These are phyloP conservation scores for Sordariomycetes sp. DNA, from an alignment of 2,329 filamentous ascomycete genomes.

Conservation along the genomic window DNA sequence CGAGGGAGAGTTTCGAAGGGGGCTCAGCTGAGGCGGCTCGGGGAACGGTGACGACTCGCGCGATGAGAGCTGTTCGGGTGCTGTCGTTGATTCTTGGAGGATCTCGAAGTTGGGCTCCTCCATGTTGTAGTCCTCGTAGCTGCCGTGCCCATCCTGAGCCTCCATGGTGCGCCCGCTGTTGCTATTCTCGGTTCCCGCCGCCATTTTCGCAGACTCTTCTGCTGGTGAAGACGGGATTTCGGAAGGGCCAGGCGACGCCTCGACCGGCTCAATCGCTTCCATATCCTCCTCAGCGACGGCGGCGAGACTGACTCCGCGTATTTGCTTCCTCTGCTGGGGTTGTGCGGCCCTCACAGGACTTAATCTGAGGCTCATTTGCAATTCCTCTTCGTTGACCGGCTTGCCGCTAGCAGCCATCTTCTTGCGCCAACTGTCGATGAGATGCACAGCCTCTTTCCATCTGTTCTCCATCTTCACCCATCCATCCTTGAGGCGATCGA, in stretches of 20 bases:
- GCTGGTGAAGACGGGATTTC: no score
- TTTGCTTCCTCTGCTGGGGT: conserved; percentile 34
- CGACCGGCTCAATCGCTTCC: conserved; percentile 13
- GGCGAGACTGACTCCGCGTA: conserved; percentile 27
- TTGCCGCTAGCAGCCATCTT: conserved; percentile 65
- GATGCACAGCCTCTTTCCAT: conserved; percentile 79
- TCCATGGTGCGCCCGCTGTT: neutral
- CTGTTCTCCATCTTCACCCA: conserved; percentile 91
- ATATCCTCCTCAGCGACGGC: conserved; percentile 39
- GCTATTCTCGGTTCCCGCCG: conserved; percentile 10
- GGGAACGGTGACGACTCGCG: conserved; percentile 36
- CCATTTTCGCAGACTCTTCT: conserved; percentile 8
- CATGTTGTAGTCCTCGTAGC: conserved; percentile 36
- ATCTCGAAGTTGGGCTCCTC: conserved; percentile 36
- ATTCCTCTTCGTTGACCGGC: conserved; percentile 58
- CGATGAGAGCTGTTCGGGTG: conserved; percentile 12
- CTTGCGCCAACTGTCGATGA: conserved; percentile 89
- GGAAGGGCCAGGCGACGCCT: conserved; percentile 17
- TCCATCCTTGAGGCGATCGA: conserved; percentile 68
- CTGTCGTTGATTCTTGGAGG: conserved; percentile 31
- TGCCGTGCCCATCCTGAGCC: conserved; percentile 16
- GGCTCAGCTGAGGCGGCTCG: conserved; percentile 36
- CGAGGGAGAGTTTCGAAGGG: conserved; percentile 40
- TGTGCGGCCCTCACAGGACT: conserved; percentile 48
- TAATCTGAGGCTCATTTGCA: conserved; percentile 58